These are phyloP conservation scores for Solanum habrochaites DNA, from an alignment of 257 asterid genomes.

Conservation along the genomic window DNA sequence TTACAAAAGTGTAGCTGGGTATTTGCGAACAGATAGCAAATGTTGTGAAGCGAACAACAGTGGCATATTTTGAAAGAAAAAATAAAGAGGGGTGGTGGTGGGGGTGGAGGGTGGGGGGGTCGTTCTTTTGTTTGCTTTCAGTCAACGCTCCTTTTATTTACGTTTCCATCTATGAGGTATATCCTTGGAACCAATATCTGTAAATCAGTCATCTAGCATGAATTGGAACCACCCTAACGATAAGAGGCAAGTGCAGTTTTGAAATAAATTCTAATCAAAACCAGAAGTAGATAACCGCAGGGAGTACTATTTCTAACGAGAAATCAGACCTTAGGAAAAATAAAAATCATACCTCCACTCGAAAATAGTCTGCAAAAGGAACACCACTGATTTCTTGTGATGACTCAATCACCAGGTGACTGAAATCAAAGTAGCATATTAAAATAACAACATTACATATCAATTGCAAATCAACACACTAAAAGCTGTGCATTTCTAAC, in stretches of 20 bases:
- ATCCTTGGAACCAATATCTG: background rate
- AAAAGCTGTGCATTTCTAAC: background rate
- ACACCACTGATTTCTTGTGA: slow-evolving; percentile 80
- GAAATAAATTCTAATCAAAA: background rate
- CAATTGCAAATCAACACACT: background rate
- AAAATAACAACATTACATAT: slow-evolving; percentile 1
- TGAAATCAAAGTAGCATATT: slow-evolving; percentile 21
- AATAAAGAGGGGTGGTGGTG: background rate
- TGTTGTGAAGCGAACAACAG: background rate
- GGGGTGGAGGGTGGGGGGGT: too few species aligned
- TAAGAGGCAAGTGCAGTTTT: background rate
- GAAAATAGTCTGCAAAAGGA: slow-evolving; percentile 91
- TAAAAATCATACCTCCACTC: slow-evolving; percentile 65
- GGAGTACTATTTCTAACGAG: background rate
- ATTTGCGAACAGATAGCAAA: background rate
- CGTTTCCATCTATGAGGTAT: background rate
- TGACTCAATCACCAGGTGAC: slow-evolving; percentile 72
- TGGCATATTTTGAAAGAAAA: background rate
- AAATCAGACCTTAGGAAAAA: background rate
- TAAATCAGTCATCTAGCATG: background rate
- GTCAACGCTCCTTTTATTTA: background rate
- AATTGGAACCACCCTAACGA: background rate
- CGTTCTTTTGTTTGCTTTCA: background rate
- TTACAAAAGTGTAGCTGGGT: background rate
- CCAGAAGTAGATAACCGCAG: background rate